These are phyloP conservation scores for Picochlorum sp. DNA, from an alignment of 139 green algal species.

Conservation along the genomic window DNA sequence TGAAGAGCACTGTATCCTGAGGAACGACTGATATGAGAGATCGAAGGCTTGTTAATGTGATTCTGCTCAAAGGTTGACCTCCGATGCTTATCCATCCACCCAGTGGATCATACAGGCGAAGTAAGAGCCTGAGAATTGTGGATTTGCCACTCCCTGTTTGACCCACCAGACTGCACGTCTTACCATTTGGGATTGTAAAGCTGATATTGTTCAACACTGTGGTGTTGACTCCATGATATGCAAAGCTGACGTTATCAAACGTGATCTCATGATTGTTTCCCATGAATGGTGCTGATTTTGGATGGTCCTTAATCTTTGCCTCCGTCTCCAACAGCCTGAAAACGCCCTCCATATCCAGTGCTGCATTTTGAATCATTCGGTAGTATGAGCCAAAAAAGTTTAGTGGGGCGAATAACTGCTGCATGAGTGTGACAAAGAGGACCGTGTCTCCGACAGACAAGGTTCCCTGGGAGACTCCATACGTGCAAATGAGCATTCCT, in stretches of 20 bases:
- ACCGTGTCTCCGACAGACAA: conserved; percentile 76
- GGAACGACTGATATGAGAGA: conserved; percentile 35
- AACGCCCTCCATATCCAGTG: conserved; percentile 79
- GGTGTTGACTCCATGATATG: not conserved
- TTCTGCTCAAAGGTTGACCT: conserved; percentile 53
- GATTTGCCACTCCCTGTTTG: conserved; percentile 86
- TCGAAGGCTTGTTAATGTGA: conserved; percentile 61
- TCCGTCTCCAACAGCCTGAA: conserved; percentile 52
- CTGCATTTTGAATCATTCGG: conserved; percentile 43
- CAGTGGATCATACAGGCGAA: conserved; percentile 69
- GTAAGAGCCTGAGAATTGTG: conserved; percentile 73
- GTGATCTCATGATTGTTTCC: conserved; percentile 17
- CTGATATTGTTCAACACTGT: not conserved
- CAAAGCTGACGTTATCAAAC: conserved; percentile 59
- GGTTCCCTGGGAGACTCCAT: conserved; percentile 32
- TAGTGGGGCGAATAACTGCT: conserved; percentile 77
- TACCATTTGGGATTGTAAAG: conserved; percentile 32
- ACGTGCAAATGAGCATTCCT: conserved; percentile 20
- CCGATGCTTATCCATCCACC: conserved; percentile 61
- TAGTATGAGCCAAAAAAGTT: conserved; percentile 74
- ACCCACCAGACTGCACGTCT: conserved; percentile 60
- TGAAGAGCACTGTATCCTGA: conserved; percentile 93
- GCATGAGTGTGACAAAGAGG: conserved; percentile 76
- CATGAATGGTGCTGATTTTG: conserved; percentile 4
- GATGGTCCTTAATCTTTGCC: conserved; percentile 42